Evolutionary conservation across 768 basidiomycete species (phyloP).

Genomic region (Tulasnella sp.): DNA sequence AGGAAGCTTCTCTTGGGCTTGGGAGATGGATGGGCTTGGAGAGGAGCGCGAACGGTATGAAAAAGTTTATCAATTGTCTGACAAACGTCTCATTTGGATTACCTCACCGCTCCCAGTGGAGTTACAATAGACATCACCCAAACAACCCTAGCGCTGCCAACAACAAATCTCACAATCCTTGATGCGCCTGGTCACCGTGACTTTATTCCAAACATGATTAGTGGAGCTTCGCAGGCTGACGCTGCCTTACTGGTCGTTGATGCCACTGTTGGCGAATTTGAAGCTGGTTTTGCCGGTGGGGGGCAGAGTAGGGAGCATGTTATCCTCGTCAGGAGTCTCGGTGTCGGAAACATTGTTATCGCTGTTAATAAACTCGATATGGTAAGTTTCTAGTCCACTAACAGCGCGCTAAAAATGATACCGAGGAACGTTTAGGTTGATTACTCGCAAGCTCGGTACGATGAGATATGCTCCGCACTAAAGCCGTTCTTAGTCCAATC

Average conservation of each 20-base stretch:
- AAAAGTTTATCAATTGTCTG: background rate
- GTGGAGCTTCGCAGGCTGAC: conserved; percentile 93
- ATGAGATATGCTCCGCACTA: conserved; percentile 63
- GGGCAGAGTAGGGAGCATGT: conserved; percentile 95
- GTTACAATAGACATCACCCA: conserved; percentile 96
- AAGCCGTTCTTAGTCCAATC: conserved; percentile 75
- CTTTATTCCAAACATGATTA: conserved; percentile 99
- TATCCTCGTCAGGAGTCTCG: conserved; percentile 79
- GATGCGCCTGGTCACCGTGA: conserved; percentile 97
- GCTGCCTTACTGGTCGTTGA: conserved; percentile 90
- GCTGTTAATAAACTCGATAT: conserved; percentile 94
- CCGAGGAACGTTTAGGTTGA: conserved; percentile 46
- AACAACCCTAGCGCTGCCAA: conserved; percentile 58
- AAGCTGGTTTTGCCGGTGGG: conserved; percentile 85
- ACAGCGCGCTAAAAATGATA: background rate
- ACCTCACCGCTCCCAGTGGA: conserved; percentile 41
- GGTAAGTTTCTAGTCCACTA: conserved; percentile 31
- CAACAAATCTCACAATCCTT: conserved; percentile 77
- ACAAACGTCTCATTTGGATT: background rate
- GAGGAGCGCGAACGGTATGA: conserved; percentile 84
- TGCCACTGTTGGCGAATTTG: conserved; percentile 81
- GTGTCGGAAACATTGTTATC: conserved; percentile 80
- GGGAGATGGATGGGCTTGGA: conserved; percentile 84
- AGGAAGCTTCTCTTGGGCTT: conserved; percentile 94
- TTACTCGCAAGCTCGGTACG: conserved; percentile 73